Evolutionary conservation across 805 yeast species (phyloP).

Genomic region (Candida methanosorbosa): DNA sequence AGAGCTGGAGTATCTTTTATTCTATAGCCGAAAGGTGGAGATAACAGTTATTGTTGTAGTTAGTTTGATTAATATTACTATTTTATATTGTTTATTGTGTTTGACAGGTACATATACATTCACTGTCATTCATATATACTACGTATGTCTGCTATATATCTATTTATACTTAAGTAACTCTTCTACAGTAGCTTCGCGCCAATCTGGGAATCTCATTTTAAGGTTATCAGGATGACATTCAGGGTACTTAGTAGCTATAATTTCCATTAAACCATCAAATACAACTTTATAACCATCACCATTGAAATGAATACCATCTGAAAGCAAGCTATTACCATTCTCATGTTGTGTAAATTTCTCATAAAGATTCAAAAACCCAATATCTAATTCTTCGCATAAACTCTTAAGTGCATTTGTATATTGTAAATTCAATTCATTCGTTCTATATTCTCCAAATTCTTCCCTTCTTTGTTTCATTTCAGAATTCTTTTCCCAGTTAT

Average conservation of each 20-base stretch:
- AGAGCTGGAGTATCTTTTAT: too few species aligned
- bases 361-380: slow-evolving; percentile 55
- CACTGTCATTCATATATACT: too few species aligned
- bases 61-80: too few species aligned
- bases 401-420: slow-evolving; percentile 44
- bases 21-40: too few species aligned
- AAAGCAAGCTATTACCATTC: slow-evolving; percentile 12
- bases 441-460: slow-evolving; percentile 33
- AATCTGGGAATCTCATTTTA: slow-evolving; percentile 13
- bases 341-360: slow-evolving; percentile 2
- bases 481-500: slow-evolving; percentile 30
- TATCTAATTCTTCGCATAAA: slow-evolving; percentile 33
- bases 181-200: slow-evolving; percentile 5
- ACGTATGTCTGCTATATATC: too few species aligned
- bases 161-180: not conserved
- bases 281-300: slow-evolving; percentile 27
- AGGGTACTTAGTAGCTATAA: slow-evolving; percentile 27
- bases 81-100: too few species aligned
- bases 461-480: slow-evolving; percentile 8
- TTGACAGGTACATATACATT: too few species aligned
- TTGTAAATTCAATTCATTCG: slow-evolving; percentile 31
- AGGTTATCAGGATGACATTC: slow-evolving; percentile 12
- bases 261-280: slow-evolving; percentile 22
- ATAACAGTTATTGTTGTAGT: too few species aligned
- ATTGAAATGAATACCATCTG: slow-evolving; percentile 37